Evolutionary conservation across 257 asterid species (phyloP), one percentile per base, ranked within the genome.

Genomic region (Solanum tacnaense): DNA sequence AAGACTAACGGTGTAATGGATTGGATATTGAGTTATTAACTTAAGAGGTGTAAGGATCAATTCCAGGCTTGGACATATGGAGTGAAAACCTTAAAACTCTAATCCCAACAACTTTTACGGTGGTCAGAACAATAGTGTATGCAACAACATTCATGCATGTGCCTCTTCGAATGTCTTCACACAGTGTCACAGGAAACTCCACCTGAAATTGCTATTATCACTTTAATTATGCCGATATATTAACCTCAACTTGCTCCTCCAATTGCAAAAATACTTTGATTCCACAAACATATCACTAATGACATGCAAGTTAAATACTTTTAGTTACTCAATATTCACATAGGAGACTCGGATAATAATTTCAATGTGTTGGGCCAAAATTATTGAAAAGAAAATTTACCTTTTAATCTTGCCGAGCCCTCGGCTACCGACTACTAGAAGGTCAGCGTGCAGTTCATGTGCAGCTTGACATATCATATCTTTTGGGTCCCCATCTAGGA

Each of bases 341-440:
- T n/a, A 65, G 32, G 9, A 67, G 20, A 67, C 18, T 12, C 16
- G 12, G 8, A 31, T 67, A 67, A 74, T 21, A 15, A 74, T 74
- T 16, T 20, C 52, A 21, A 20, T 35, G 27, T 56, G 4, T 11
- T 20, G 11, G 18, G 49, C 21, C 49, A 34, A 35, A 20, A 74
- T 73, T 20, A 31, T 10, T 39, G 20, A 36, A 36, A 38, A 3
- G 10, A 73, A 81, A 67, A 38, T 5, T 21, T 88, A 91, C 96
- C 94, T 94, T 87, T 91, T 87, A 86, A 94, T 90, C 85, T 90
- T 92, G 67, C 98, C 96, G 65, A 91, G 93, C 49, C 98, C 92
- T n/a, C 95, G 93, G 68, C 94, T 92, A 21, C 98, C 94, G 4
- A 92, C 84, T 34, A 90, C 94, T 38, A 94, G 88, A 74, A 93